Conservation (phyloP, 1,284 basidiomycete genomes). For the Albatrellus sp. region DNA sequence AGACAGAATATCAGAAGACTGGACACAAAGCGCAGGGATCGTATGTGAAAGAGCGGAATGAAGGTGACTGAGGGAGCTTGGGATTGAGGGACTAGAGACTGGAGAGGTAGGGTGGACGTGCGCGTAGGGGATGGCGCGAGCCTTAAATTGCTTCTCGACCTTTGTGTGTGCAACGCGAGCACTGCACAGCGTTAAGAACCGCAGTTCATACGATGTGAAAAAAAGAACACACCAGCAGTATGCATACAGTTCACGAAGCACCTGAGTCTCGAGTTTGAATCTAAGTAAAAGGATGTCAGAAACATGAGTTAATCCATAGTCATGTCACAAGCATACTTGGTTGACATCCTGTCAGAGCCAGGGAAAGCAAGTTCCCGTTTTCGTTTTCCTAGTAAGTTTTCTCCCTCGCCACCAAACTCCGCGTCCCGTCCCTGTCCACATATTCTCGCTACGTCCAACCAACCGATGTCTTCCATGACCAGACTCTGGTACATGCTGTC, state of each 20-base stretch:
- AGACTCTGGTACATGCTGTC: conserved; percentile 44
- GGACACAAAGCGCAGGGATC: conserved; percentile 74
- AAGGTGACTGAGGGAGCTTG: conserved; percentile 36
- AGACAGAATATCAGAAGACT: conserved; percentile 68
- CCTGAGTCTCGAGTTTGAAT: conserved; percentile 57
- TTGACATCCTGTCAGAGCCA: conserved; percentile 9
- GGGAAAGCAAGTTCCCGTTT: conserved; percentile 18
- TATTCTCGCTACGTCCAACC: conserved; percentile 59
- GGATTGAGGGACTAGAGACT: conserved; percentile 9
- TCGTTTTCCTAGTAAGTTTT: conserved; percentile 20
- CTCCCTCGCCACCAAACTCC: conserved; percentile 17
- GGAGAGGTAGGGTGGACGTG: conserved; percentile 47
- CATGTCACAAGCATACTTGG: conserved; percentile 13
- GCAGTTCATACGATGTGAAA: not conserved
- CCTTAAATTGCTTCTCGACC: conserved; percentile 80
- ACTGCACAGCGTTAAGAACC: conserved; percentile 25
- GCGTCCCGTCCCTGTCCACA: conserved; percentile 25
- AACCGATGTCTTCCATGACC: conserved; percentile 64
- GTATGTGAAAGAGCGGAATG: conserved; percentile 61
- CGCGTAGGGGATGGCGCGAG: conserved; percentile 66
- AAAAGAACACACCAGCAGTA: conserved; percentile 61
- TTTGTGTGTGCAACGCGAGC: conserved; percentile 85
- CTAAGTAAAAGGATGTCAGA: conserved; percentile 20
- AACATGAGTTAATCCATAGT: not conserved
- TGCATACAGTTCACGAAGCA: conserved; percentile 61